Evolutionary conservation across 2,329 filamentous ascomycete genomes (phyloP).

Genomic region (Chaetothyriales sp.): DNA sequence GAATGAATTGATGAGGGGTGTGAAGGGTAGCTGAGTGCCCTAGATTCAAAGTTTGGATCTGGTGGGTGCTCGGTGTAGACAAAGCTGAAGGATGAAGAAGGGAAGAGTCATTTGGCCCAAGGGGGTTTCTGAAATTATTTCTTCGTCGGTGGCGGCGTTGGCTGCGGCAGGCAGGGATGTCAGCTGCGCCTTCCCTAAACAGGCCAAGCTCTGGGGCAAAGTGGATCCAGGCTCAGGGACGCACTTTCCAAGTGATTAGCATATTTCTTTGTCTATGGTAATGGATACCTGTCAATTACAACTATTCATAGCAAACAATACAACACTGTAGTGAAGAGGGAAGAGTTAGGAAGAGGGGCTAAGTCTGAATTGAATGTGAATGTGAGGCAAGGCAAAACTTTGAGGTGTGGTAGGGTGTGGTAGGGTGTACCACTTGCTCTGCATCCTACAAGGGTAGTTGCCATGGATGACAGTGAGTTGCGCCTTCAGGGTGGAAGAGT

Average conservation of each 20-base stretch:
- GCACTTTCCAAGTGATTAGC: too few species aligned
- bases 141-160: background rate
- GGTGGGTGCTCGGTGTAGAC: conserved; percentile 12
- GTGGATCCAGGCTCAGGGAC: background rate
- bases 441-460: background rate
- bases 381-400: too few species aligned
- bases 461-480: background rate
- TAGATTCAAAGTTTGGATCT: conserved; percentile 39
- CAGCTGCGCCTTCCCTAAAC: background rate
- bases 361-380: too few species aligned
- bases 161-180: background rate
- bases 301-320: too few species aligned
- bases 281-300: too few species aligned
- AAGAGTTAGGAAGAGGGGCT: too few species aligned
- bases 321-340: too few species aligned
- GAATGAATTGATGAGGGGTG: conserved; percentile 44
- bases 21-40: conserved; percentile 79
- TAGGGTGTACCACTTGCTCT: background rate
- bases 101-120: background rate
- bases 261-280: too few species aligned
- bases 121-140: background rate
- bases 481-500: background rate
- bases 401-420: background rate
- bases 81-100: conserved; percentile 7
- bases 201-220: background rate